phyloP scores from a whole-genome alignment of 164 flowering plant species.

The Tinospora cordifolia region DNA sequence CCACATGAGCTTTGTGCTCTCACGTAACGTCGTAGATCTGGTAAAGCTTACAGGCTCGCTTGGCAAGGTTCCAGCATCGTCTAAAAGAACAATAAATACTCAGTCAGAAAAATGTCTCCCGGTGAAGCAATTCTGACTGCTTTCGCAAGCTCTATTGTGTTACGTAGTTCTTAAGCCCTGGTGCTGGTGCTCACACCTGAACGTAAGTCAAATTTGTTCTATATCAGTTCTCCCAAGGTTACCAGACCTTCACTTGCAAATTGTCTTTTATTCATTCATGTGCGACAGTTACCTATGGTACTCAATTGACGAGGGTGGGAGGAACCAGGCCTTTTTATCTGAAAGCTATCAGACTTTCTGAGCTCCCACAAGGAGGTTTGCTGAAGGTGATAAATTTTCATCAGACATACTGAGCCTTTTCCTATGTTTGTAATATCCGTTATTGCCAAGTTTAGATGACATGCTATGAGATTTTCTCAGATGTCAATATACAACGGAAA shows the following conservation, averaged over 20 bases:
- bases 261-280: neutral
- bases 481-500: neutral
- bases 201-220: neutral
- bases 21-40: slow-evolving; percentile 86
- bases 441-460: neutral
- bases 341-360: neutral
- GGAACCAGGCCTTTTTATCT: neutral
- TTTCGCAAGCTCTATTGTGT: too few relatives aligned
- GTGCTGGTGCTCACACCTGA: neutral
- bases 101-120: slow-evolving; percentile 73
- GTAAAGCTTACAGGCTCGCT: slow-evolving; percentile 95
- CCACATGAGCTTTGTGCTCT: slow-evolving; percentile 84
- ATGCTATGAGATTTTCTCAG: neutral
- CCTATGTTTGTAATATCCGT: neutral
- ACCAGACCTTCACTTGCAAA: neutral
- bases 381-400: neutral
- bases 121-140: neutral
- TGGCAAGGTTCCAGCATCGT: slow-evolving; percentile 93
- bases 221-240: neutral
- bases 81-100: slow-evolving; percentile 93
- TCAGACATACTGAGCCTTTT: neutral
- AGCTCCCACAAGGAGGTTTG: neutral
- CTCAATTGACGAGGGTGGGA: too few relatives aligned
- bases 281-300: neutral
- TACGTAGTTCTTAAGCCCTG: neutral